These are phyloP conservation scores for Rhizopogon hawkerae DNA, from an alignment of 1,284 basidiomycete genomes.

Conservation along the genomic window DNA sequence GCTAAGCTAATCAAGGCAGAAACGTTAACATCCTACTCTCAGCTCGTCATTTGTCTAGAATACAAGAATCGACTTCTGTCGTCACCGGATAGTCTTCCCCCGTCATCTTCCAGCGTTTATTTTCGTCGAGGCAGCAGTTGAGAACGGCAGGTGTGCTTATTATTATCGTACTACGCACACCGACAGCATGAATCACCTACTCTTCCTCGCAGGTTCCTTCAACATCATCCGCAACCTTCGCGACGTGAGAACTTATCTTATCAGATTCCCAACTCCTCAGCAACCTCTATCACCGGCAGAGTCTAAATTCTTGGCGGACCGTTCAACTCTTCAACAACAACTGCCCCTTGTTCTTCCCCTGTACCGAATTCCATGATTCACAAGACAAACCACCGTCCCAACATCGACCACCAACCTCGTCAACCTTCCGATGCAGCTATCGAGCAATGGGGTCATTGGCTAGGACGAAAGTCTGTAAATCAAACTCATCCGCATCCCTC, in stretches of 20 bases:
- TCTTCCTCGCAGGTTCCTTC: conserved; percentile 6
- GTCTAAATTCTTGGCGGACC: conserved; percentile 13
- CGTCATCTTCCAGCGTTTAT: not conserved
- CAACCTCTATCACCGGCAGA: conserved; percentile 2
- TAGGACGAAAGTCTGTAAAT: conserved; percentile 45
- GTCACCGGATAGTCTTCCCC: too few relatives aligned
- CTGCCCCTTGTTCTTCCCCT: conserved; percentile 1
- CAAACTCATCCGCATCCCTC: not conserved
- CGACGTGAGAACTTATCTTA: conserved; percentile 29
- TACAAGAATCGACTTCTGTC: not conserved
- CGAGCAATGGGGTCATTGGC: conserved; percentile 54
- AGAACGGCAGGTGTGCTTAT: conserved; percentile 9
- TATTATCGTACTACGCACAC: conserved; percentile 5
- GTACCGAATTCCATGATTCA: conserved; percentile 45
- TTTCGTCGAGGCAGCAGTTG: conserved; percentile 17
- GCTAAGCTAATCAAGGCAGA: conserved; percentile 10
- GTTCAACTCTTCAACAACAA: not conserved
- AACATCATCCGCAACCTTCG: conserved; percentile 6
- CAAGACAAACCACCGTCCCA: conserved; percentile 33
- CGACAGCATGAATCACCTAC: conserved; percentile 8
- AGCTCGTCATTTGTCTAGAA: not conserved
- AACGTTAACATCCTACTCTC: conserved; percentile 4
- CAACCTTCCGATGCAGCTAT: conserved; percentile 28
- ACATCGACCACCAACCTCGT: conserved; percentile 29
- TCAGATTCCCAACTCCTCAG: conserved; percentile 19